A percentile compares a stretch with the other conserved stretches of the same genome.
Evolutionary conservation across 108 stramenopile species (phyloP).

Genomic region (Ochromonas danica): DNA sequence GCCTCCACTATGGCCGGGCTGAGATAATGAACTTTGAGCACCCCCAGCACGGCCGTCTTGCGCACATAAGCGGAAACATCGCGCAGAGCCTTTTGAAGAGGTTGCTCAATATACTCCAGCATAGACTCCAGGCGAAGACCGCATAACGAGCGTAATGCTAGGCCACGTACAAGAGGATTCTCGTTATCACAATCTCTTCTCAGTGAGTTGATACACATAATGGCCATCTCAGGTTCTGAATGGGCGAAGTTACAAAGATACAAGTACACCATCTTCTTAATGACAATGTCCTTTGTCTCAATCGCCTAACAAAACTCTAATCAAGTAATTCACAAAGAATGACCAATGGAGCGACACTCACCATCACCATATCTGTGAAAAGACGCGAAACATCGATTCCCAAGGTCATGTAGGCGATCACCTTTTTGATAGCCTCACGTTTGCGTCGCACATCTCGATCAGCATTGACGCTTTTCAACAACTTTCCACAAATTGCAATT

Average conservation of each 20-base stretch:
- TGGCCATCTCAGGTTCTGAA: conserved; percentile 91
- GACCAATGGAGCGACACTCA: conserved; percentile 45
- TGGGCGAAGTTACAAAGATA: conserved; percentile 95
- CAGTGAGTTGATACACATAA: conserved; percentile 98
- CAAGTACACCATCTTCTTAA: conserved; percentile 99
- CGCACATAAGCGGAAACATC: conserved; percentile 96
- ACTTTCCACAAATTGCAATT: conserved; percentile 38
- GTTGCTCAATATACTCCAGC: conserved; percentile 91
- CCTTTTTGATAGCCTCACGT: conserved; percentile 98
- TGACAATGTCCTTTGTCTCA: conserved; percentile 88
- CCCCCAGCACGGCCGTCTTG: conserved; percentile 96
- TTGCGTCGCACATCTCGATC: conserved; percentile 87
- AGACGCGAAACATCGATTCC: conserved; percentile 98
- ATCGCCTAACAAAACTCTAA: conserved; percentile 31
- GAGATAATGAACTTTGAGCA: conserved; percentile 89
- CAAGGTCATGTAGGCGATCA: conserved; percentile 99
- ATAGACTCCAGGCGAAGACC: conserved; percentile 84
- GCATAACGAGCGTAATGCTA: conserved; percentile 90
- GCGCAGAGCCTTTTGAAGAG: conserved; percentile 68
- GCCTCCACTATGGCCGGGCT: conserved; percentile 73
- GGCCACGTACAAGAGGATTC: conserved; percentile 97
- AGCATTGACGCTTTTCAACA: conserved; percentile 81
- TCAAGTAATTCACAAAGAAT: conserved; percentile 1
- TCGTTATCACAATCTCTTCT: conserved; percentile 85
- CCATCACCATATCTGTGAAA: conserved; percentile 98